Conservation (phyloP, 768 basidiomycete species). For the Suillus placidus region DNA sequence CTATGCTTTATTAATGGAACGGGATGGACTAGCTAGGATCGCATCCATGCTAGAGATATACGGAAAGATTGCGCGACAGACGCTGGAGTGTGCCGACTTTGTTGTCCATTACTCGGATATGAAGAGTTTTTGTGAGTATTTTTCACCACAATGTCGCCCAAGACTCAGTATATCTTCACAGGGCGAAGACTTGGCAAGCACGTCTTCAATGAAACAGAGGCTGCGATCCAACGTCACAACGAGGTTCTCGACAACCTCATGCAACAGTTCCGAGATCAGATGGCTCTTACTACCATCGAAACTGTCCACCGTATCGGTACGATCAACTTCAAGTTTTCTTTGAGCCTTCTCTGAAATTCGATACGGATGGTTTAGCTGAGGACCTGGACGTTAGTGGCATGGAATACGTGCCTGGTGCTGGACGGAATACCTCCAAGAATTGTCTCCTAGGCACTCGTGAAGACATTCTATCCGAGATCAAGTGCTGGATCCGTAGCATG, state of each 20-base stretch:
- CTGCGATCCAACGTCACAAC: not conserved
- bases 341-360: not conserved
- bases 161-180: not conserved
- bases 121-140: conserved; percentile 23
- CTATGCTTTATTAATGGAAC: conserved; percentile 4
- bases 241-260: not conserved
- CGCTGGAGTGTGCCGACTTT: conserved; percentile 30
- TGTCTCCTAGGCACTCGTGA: conserved; percentile 20
- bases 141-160: not conserved
- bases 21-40: not conserved
- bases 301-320: not conserved
- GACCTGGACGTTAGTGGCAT: not conserved
- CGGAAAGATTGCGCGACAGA: conserved; percentile 15
- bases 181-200: conserved; percentile 8
- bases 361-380: not conserved
- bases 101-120: conserved; percentile 29
- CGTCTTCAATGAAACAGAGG: not conserved
- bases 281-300: not conserved
- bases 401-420: not conserved
- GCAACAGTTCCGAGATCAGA: not conserved
- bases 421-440: not conserved
- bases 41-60: not conserved
- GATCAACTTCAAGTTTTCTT: not conserved
- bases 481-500: conserved; percentile 14
- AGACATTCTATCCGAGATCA: conserved; percentile 16